These are phyloP conservation scores for Rhododendron simsii DNA, from an alignment of 148 eudicot species.

Conservation along the genomic window DNA sequence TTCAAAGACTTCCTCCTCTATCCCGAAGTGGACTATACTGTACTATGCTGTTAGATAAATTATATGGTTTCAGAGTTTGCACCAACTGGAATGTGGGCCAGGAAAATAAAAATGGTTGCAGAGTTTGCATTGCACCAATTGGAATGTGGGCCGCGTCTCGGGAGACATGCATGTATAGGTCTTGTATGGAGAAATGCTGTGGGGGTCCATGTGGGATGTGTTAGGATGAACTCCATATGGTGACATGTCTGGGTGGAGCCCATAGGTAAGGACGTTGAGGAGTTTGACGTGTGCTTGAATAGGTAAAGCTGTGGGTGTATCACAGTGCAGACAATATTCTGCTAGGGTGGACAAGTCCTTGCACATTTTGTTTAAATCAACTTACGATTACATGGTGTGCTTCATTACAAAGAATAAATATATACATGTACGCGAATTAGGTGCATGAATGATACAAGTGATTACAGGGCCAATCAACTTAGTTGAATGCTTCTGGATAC, in stretches of 20 bases:
- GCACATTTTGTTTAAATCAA: background rate
- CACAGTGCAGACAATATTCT: background rate
- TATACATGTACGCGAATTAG: background rate
- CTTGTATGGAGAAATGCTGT: background rate
- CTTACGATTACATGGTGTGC: background rate
- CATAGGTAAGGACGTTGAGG: background rate
- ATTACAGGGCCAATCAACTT: background rate
- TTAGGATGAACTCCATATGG: background rate
- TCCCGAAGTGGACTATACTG: background rate
- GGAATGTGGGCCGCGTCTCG: background rate
- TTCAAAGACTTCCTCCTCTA: background rate
- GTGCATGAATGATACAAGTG: background rate
- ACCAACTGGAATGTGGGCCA: background rate
- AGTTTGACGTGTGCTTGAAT: background rate
- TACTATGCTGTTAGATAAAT: background rate
- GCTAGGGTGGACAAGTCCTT: background rate
- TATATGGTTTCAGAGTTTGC: background rate
- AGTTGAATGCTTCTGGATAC: background rate
- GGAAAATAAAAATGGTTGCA: background rate
- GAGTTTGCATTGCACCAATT: background rate
- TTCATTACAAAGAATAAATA: background rate
- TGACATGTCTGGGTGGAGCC: background rate
- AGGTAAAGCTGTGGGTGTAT: background rate
- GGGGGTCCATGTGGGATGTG: background rate
- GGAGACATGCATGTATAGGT: background rate